phyloP scores from a whole-genome alignment of 2,329 filamentous ascomycete genomes.

The Capronia americana region DNA sequence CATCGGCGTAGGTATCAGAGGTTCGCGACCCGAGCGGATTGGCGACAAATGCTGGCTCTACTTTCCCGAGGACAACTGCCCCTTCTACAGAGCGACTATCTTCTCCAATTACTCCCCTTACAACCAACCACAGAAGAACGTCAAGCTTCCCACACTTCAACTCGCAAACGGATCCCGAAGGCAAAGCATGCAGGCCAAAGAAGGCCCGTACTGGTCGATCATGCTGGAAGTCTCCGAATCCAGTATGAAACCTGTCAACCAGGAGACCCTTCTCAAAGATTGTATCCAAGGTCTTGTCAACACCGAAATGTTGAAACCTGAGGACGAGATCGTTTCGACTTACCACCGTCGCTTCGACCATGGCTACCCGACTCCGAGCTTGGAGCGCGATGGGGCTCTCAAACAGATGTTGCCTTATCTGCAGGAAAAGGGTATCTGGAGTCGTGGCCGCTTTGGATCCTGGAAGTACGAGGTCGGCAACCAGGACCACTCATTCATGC shows the following conservation, averaged over 20 bases:
- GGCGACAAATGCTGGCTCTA: conserved; percentile 99
- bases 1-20: conserved; percentile 92
- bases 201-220: conserved; percentile 99
- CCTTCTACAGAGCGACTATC: conserved; percentile 99
- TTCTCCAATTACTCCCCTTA: conserved; percentile 99
- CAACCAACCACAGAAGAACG: conserved; percentile 86
- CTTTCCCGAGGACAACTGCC: conserved; percentile 98
- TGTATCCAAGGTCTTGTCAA: conserved; percentile 97
- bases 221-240: conserved; percentile 99
- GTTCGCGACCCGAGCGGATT: conserved; percentile 88
- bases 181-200: conserved; percentile 72
- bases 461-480: conserved; percentile 98
- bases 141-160: conserved; percentile 85
- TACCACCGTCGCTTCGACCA: conserved; percentile 99
- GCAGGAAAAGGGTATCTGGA: conserved; percentile 88
- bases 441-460: conserved; percentile 94
- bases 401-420: conserved; percentile 92
- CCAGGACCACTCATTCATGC: conserved; percentile 98
- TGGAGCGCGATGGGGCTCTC: conserved; percentile 94
- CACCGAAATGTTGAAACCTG: conserved; percentile 91
- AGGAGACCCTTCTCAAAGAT: conserved; percentile 82
- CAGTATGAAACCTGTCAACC: conserved; percentile 89
- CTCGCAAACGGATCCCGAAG: conserved; percentile 86
- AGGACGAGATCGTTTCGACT: conserved; percentile 94
- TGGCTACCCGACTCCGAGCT: conserved; percentile 92